These are phyloP conservation scores for Styphnolobium japonicum DNA, from an alignment of 306 rosid species.

Conservation along the genomic window DNA sequence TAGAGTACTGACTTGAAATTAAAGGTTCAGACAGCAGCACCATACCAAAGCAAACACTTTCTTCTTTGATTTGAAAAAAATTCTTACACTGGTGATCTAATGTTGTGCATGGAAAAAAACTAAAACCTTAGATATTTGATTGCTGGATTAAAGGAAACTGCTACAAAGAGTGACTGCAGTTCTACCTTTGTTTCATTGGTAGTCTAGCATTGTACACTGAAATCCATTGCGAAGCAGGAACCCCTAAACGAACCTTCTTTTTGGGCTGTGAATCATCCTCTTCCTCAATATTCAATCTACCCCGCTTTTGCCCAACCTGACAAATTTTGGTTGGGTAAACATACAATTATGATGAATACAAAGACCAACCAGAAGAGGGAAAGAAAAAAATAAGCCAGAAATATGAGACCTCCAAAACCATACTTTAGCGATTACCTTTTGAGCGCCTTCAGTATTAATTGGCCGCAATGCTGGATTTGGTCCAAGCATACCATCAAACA, in stretches of 20 bases:
- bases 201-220: slow-evolving; percentile 84
- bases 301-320: slow-evolving; percentile 96
- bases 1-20: not conserved
- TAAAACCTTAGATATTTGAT: not conserved
- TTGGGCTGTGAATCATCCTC: slow-evolving; percentile 88
- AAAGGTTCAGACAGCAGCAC: slow-evolving; percentile 40
- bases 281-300: slow-evolving; percentile 73
- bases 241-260: slow-evolving; percentile 89
- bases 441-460: slow-evolving; percentile 88
- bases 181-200: slow-evolving; percentile 96
- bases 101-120: too few relatives aligned
- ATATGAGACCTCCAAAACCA: not conserved
- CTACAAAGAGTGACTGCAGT: not conserved
- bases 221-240: slow-evolving; percentile 96
- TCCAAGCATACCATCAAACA: slow-evolving; percentile 81
- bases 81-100: slow-evolving; percentile 29
- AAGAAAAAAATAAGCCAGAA: not conserved
- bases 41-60: not conserved
- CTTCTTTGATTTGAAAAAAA: not conserved
- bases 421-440: slow-evolving; percentile 50
- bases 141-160: not conserved
- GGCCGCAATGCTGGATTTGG: slow-evolving; percentile 89
- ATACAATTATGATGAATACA: not conserved
- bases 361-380: not conserved
- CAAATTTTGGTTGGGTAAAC: slow-evolving; percentile 17